Percentiles rank a stretch among this genome's conserved stretches.
Conservation (phyloP, 805 yeast genomes). For the Aciculoconidium aculeatum region DNA sequence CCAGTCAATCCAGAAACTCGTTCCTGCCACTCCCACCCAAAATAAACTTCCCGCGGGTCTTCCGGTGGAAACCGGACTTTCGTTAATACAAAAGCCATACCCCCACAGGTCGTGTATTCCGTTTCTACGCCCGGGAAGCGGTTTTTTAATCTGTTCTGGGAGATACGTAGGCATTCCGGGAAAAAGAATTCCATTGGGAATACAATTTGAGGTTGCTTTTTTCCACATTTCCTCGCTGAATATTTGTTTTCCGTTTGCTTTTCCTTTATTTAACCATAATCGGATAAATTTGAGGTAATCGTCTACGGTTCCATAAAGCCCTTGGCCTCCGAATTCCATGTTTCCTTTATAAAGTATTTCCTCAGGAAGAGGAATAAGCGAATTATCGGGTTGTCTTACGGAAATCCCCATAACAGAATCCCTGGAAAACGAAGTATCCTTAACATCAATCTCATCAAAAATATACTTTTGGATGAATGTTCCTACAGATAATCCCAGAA, state of each 20-base stretch:
- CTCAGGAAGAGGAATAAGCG: no score
- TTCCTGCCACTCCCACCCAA: constrained; percentile 38
- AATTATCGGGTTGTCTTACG: no score
- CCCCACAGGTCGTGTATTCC: constrained; percentile 1
- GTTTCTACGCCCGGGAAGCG: not conserved
- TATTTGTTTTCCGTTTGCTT: constrained; percentile 23
- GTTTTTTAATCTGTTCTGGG: not conserved
- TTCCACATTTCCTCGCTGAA: constrained; percentile 2
- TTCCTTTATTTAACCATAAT: constrained; percentile 36
- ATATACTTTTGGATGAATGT: constrained; percentile 25
- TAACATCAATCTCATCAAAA: constrained; percentile 24
- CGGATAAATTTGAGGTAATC: constrained; percentile 36
- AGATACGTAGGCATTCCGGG: no score
- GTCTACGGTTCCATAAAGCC: constrained; percentile 30
- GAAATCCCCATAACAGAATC: no score
- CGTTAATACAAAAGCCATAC: constrained; percentile 9
- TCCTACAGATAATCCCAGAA: constrained; percentile 28
- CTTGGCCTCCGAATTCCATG: constrained; percentile 41
- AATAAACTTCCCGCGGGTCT: constrained; percentile 29
- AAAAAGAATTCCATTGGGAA: constrained; percentile 5
- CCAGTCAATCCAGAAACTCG: constrained; percentile 36
- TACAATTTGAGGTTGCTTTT: constrained; percentile 3
- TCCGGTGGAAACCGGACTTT: constrained; percentile 21
- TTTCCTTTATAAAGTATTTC: no score
- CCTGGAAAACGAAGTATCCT: constrained; percentile 2